These are phyloP conservation scores for Aspergillus affinis DNA, from an alignment of 495 filamentous ascomycete genomes.

Conservation along the genomic window DNA sequence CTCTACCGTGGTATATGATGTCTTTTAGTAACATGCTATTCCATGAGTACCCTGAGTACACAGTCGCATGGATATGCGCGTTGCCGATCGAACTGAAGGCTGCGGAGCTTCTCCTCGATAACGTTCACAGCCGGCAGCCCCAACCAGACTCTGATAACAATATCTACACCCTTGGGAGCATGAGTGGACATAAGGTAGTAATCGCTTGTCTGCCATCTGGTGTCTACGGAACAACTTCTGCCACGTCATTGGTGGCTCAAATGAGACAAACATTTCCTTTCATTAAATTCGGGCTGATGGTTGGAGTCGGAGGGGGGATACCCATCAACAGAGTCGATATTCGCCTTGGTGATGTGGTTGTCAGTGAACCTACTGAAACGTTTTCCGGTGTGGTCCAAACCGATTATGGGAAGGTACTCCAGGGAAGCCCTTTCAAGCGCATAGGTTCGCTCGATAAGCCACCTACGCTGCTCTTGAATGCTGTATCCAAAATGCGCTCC, in stretches of 20 bases:
- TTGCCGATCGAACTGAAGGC: background rate
- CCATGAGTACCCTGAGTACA: background rate
- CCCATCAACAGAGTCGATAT: slow-evolving; percentile 23
- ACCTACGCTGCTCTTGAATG: slow-evolving; percentile 12
- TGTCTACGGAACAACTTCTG: slow-evolving; percentile 23
- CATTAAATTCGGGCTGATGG: slow-evolving; percentile 33
- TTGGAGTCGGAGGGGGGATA: slow-evolving; percentile 33
- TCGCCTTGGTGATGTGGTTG: slow-evolving; percentile 34
- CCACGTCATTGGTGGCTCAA: slow-evolving; percentile 20
- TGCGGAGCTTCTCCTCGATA: background rate
- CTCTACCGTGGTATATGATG: background rate
- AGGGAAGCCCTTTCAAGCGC: slow-evolving; percentile 13
- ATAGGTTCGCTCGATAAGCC: slow-evolving; percentile 18
- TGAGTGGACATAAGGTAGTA: slow-evolving; percentile 44
- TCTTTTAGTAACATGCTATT: background rate
- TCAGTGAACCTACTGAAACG: slow-evolving; percentile 15
- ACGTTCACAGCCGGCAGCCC: background rate
- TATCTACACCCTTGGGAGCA: slow-evolving; percentile 28
- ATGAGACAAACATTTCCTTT: slow-evolving; percentile 25
- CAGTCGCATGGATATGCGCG: background rate
- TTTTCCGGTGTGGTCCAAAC: slow-evolving; percentile 40
- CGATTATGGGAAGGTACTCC: slow-evolving; percentile 38
- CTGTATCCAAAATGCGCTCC: slow-evolving; percentile 10
- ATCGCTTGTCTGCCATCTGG: slow-evolving; percentile 43
- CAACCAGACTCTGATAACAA: slow-evolving; percentile 22